Base-by-base conservation (phyloP, 495 filamentous ascomycete species). In the Penicillium pulvis region DNA sequence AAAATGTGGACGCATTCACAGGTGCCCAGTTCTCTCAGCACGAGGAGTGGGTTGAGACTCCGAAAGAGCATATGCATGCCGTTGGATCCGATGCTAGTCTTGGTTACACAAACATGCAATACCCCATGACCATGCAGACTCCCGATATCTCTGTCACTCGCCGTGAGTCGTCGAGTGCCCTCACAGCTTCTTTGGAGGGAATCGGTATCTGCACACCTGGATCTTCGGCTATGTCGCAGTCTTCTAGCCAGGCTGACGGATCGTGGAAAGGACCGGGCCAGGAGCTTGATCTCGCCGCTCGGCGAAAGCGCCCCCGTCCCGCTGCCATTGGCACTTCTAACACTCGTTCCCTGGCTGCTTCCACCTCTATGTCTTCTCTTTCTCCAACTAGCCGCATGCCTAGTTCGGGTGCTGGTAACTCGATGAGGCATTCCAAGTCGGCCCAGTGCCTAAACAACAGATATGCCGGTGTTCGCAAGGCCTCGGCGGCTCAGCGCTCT, bases 351-450 rank as follows among this genome's bases (percentile, higher is more conserved):
- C 73, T 77, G 50, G 67, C 68, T 16, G 73, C 70, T 7, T 72
- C 79, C 2, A 63, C 73, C 19, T 73, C 78, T 20, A 73, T 79
- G 67, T 82, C 79, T 17, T 60, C 73, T 10, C 65, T 75, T 33
- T 67, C 73, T 6, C 72, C 77, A 6, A 75, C 72, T 11, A 70
- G 69, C 50, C 67, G 76, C 49, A 58, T 75, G 30, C 64, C 74
- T 1, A 69, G 63, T 59, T 75, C 72, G 49, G 71, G 76, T 48
- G 49, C 70, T 11, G 61, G 67, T 24, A 70, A 74, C 63, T 64
- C 71, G 12, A 70, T 83, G 60, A 76, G 79, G 52, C 81, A 83
- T n/a, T 79, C 81, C 36, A 82, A 82, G 62, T 84, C 82, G 16
- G 74, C 79, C 4, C 78, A 82, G 50, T 74, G 67, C 47, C 70